phyloP scores from a whole-genome alignment of 257 asterid species.

The Primulina huaijiensis region DNA sequence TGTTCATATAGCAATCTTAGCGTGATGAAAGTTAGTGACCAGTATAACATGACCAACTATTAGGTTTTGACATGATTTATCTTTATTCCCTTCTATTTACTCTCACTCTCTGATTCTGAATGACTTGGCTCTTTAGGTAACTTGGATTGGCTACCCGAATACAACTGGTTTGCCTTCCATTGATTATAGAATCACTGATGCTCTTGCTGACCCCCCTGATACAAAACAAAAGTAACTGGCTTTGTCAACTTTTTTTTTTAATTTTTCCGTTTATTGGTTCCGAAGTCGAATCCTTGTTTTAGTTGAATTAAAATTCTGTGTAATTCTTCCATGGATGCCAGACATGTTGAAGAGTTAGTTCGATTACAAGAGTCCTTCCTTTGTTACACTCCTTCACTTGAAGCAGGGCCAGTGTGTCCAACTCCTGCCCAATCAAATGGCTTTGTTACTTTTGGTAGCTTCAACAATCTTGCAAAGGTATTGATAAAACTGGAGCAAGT shows the following conservation, averaged over 20 bases:
- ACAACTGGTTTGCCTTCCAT: conserved; percentile 96
- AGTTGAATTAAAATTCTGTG: conserved; percentile 19
- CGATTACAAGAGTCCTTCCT: conserved; percentile 86
- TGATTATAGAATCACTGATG: conserved; percentile 94
- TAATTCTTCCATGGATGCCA: conserved; percentile 37
- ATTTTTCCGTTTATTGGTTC: conserved; percentile 9
- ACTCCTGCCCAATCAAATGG: conserved; percentile 93
- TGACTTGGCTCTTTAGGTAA: conserved; percentile 57
- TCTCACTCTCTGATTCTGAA: conserved; percentile 21
- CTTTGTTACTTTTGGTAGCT: conserved; percentile 94
- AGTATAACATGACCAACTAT: neutral
- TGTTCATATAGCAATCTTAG: neutral
- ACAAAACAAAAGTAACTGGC: conserved; percentile 69
- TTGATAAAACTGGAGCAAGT: conserved; percentile 9
- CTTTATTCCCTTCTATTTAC: neutral
- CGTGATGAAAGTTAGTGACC: neutral
- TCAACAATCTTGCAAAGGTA: conserved; percentile 99
- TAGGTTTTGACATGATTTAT: conserved; percentile 6
- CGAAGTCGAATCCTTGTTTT: conserved; percentile 10
- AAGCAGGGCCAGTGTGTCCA: conserved; percentile 87
- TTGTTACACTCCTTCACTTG: conserved; percentile 96
- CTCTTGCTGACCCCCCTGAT: conserved; percentile 79
- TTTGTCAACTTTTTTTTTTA: neutral
- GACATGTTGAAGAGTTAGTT: conserved; percentile 94
- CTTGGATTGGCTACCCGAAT: conserved; percentile 99